Evolutionary conservation across 768 basidiomycete species (phyloP), one percentile per base, ranked within the genome.

Genomic region (Glaciozyma antarctica): DNA sequence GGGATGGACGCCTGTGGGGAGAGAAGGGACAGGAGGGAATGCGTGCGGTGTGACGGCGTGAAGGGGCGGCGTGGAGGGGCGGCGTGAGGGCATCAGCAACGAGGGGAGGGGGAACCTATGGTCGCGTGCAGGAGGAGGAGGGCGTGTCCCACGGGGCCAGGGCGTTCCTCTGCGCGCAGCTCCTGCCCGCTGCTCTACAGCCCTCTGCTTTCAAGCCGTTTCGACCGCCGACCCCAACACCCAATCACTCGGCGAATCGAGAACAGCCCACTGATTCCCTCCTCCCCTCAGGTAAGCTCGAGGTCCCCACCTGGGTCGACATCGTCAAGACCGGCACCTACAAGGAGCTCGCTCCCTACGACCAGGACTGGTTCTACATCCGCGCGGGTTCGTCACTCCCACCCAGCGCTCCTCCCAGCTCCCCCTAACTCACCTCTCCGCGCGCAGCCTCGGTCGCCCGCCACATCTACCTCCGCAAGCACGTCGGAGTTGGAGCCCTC

Each of bases 361-460:
- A 98, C 80, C 88, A 90, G 51, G 95, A 99, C 79, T 99, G 95
- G 95, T 99, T 86, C 84, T 99, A 98, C 81, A 83, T 94, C 77
- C 90, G 95, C 75, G 89, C 94, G 80, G 93, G 93, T 95, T 75
- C 77, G 85, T 83, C 41, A 4, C 34, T 15, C 16, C 26, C 24
- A 30, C 41, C 47, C 24, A 8, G 15, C 48, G 45, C 84, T 88
- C 98, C 78, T 90, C 94, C 69, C 72, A 75, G 70, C 71, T 72
- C 70, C 21, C 43, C 1, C 47, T 41, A 45, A 65, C 44, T 22
- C 49, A 7, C 22, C n/a, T 26, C 26, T 5, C 22, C 12, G 2
- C 24, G 13, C 5, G 34, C 34, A 26, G 70, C 64, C 6, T 53
- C 64, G n/a, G 64, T 71, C 26, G 49, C 49, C n/a, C 49, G 49